Percentiles rank a stretch among this genome's conserved stretches.
These are phyloP conservation scores for Hanseniaspora singularis DNA, from an alignment of 805 yeast species.

Conservation along the genomic window DNA sequence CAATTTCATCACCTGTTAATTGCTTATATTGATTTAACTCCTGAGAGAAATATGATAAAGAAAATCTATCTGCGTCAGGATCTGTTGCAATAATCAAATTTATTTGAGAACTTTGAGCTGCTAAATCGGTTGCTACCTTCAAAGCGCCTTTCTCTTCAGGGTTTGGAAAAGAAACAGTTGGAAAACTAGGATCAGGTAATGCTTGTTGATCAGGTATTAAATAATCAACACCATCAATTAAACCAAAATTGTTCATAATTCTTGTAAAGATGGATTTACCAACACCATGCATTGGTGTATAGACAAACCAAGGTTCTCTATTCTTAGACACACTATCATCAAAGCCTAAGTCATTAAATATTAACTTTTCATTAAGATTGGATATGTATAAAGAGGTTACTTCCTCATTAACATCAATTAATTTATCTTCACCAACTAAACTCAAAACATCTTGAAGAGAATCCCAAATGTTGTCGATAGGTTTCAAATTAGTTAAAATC, in stretches of 20 bases:
- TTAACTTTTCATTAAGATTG: constrained; percentile 27
- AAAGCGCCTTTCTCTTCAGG: constrained; percentile 94
- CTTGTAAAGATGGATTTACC: constrained; percentile 52
- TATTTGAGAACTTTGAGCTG: constrained; percentile 32
- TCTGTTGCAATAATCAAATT: constrained; percentile 73
- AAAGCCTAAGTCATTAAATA: constrained; percentile 17
- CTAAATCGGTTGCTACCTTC: constrained; percentile 52
- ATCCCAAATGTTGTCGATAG: constrained; percentile 32
- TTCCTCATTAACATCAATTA: constrained; percentile 32
- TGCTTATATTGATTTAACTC: constrained; percentile 49
- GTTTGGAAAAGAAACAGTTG: constrained; percentile 82
- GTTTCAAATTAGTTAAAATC: constrained; percentile 50
- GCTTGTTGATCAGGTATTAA: constrained; percentile 50
- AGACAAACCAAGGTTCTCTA: constrained; percentile 42
- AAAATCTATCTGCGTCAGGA: constrained; percentile 94
- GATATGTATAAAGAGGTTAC: constrained; percentile 34
- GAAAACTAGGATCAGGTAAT: constrained; percentile 70
- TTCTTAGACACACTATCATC: neutral
- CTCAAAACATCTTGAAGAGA: constrained; percentile 16
- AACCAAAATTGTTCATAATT: constrained; percentile 26
- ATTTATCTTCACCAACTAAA: constrained; percentile 26
- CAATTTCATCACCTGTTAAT: constrained; percentile 84
- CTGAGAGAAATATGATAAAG: constrained; percentile 34
- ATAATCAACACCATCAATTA: constrained; percentile 30
- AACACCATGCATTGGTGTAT: constrained; percentile 95